A percentile compares a stretch with the other conserved stretches of the same genome.
Conservation (phyloP, 208 protist species). For the Crithidia bombi region DNA sequence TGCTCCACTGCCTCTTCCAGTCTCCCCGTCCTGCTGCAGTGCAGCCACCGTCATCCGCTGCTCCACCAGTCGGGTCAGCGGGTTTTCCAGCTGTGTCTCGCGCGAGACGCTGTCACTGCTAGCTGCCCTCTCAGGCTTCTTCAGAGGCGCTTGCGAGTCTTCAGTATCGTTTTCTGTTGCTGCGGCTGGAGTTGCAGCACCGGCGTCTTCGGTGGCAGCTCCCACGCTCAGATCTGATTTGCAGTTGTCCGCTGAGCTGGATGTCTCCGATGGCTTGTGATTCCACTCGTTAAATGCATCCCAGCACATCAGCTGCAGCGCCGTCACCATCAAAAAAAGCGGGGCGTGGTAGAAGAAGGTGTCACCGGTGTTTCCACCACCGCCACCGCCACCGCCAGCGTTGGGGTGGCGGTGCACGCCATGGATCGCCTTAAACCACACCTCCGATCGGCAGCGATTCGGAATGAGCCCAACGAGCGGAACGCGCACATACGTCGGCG, state of each 20-base stretch:
- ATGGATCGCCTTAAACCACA: conserved; percentile 62
- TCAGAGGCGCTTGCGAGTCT: neutral
- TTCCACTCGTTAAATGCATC: conserved; percentile 68
- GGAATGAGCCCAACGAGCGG: conserved; percentile 73
- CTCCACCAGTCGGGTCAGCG: conserved; percentile 14
- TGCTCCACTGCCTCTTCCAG: neutral
- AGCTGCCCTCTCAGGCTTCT: neutral
- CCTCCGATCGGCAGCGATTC: conserved; percentile 77
- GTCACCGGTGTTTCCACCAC: conserved; percentile 24
- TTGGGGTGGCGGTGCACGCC: conserved; percentile 8
- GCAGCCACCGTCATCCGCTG: conserved; percentile 3
- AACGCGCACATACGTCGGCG: conserved; percentile 41
- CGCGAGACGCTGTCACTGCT: neutral
- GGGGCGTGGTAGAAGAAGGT: conserved; percentile 58
- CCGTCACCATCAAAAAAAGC: conserved; percentile 73
- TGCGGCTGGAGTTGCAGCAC: neutral
- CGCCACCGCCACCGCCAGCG: conserved; percentile 1
- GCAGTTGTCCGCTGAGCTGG: conserved; percentile 1
- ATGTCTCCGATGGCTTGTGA: conserved; percentile 7
- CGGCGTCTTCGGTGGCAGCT: neutral
- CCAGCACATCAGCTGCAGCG: conserved; percentile 84
- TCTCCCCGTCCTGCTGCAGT: neutral
- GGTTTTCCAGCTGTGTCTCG: conserved; percentile 4
- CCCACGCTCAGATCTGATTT: neutral
- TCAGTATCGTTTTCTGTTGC: neutral